Conservation (phyloP, 192 early-diverging fungal genomes). For the Entomortierella lignicola region DNA sequence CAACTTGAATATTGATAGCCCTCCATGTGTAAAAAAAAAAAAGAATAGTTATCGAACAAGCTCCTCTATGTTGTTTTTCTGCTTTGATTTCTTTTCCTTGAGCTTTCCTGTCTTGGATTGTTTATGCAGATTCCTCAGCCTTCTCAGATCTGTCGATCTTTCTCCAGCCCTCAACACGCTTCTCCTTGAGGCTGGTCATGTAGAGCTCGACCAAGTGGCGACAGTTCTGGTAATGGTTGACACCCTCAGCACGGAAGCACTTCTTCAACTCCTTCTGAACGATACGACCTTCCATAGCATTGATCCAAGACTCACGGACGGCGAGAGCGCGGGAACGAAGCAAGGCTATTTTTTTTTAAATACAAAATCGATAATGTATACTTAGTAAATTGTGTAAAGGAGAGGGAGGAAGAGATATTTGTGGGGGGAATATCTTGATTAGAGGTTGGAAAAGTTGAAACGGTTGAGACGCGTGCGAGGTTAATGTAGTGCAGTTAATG, state of each 20-base stretch:
- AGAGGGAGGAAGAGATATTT: not conserved
- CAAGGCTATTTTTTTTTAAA: constrained; percentile 56
- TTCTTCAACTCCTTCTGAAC: constrained; percentile 87
- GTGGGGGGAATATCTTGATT: not conserved
- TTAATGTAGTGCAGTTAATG: too few species aligned
- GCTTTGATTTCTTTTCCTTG: not conserved
- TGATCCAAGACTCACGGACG: constrained; percentile 92
- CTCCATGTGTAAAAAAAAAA: not conserved
- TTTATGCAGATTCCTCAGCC: constrained; percentile 57
- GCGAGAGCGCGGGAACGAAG: constrained; percentile 80
- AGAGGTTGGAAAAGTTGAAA: too few species aligned
- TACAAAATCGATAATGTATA: too few species aligned
- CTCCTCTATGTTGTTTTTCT: not conserved
- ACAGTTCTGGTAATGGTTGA: constrained; percentile 96
- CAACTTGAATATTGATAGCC: not conserved
- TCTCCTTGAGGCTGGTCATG: constrained; percentile 70
- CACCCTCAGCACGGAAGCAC: constrained; percentile 93
- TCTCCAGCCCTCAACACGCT: constrained; percentile 65
- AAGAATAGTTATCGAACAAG: not conserved
- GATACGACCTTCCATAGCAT: constrained; percentile 87
- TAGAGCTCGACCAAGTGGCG: constrained; percentile 85
- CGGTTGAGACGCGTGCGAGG: too few species aligned
- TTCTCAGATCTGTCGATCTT: constrained; percentile 51
- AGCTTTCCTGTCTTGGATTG: not conserved
- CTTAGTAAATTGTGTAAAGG: too few species aligned